phyloP scores from a whole-genome alignment of 1,284 basidiomycete species.

The Sporisorium sorghi region DNA sequence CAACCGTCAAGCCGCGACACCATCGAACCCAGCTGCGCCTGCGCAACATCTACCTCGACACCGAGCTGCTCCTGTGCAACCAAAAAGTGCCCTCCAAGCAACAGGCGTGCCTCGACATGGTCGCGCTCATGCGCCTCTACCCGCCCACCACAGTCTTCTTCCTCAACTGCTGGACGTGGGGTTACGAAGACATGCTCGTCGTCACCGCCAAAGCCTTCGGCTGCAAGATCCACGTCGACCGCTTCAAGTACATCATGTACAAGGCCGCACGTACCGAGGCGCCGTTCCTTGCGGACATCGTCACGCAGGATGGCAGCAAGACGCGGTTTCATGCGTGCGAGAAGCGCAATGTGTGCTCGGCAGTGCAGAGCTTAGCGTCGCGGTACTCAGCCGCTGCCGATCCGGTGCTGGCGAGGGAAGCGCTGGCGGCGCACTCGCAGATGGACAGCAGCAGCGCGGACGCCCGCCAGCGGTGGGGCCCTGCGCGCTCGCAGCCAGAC shows the following conservation, averaged over 20 bases:
- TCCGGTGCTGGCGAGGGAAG: slow-evolving; percentile 18
- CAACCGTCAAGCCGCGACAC: background rate
- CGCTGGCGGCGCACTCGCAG: slow-evolving; percentile 26
- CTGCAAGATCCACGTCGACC: slow-evolving; percentile 83
- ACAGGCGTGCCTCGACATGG: slow-evolving; percentile 74
- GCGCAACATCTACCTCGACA: slow-evolving; percentile 88
- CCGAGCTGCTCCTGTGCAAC: slow-evolving; percentile 72
- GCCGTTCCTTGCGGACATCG: slow-evolving; percentile 76
- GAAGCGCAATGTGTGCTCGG: slow-evolving; percentile 77
- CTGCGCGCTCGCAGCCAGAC: slow-evolving; percentile 21
- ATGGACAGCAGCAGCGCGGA: slow-evolving; percentile 34
- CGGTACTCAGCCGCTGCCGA: slow-evolving; percentile 9
- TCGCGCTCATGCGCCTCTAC: slow-evolving; percentile 73
- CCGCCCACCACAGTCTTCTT: slow-evolving; percentile 81
- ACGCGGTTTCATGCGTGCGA: slow-evolving; percentile 94
- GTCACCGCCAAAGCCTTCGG: slow-evolving; percentile 52
- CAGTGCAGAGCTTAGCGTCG: slow-evolving; percentile 22
- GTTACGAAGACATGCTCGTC: slow-evolving; percentile 70
- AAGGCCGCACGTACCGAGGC: slow-evolving; percentile 73
- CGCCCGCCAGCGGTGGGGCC: slow-evolving; percentile 30
- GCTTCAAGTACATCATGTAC: slow-evolving; percentile 83
- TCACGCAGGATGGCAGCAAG: slow-evolving; percentile 75
- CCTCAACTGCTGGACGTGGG: slow-evolving; percentile 92
- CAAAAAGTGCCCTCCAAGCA: slow-evolving; percentile 41
- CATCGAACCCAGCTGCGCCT: slow-evolving; percentile 69